These are phyloP conservation scores for Triticum urartu DNA, from an alignment of 176 grass and related monocot species.

Conservation along the genomic window DNA sequence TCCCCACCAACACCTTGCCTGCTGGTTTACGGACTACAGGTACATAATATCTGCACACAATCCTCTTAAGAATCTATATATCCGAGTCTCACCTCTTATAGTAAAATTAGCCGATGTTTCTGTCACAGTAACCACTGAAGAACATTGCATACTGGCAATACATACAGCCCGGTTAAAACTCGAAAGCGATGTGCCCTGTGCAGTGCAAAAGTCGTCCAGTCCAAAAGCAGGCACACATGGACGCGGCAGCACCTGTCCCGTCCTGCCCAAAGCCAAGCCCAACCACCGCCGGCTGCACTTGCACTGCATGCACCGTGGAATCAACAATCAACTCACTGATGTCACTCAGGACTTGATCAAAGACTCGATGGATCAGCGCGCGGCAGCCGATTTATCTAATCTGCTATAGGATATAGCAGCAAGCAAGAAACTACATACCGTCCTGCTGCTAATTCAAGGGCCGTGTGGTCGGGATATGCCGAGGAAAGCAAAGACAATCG, in stretches of 20 bases:
- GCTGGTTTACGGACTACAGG: neutral
- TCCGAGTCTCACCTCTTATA: neutral
- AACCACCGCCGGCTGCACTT: neutral
- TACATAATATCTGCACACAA: neutral
- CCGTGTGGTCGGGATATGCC: neutral
- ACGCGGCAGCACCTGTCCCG: neutral
- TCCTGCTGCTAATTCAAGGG: neutral
- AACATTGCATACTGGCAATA: neutral
- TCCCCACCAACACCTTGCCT: neutral
- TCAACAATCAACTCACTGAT: slow-evolving; percentile 51
- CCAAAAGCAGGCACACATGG: neutral
- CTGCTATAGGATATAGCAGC: neutral
- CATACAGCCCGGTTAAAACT: neutral
- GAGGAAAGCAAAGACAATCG: neutral
- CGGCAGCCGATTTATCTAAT: neutral
- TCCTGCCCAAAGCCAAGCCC: slow-evolving; percentile 5
- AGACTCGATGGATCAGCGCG: neutral
- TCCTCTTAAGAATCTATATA: neutral
- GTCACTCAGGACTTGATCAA: slow-evolving; percentile 1
- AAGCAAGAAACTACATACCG: neutral
- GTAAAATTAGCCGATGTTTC: neutral
- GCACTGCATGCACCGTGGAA: slow-evolving; percentile 3
- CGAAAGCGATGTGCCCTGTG: neutral
- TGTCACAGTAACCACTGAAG: neutral
- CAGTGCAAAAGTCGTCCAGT: neutral